These are phyloP conservation scores for Tetrahymena borealis DNA, from an alignment of 73 alveolate genomes.

Conservation along the genomic window DNA sequence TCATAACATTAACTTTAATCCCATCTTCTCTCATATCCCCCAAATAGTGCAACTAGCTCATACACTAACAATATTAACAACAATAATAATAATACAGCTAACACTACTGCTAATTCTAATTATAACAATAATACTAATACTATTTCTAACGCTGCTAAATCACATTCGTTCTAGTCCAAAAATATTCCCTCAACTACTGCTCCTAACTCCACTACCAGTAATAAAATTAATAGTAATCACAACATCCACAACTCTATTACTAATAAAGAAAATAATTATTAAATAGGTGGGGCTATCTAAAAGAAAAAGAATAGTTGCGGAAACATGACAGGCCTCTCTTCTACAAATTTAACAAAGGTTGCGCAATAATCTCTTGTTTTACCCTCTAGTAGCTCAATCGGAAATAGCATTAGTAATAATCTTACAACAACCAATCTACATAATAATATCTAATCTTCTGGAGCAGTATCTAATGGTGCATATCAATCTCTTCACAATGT, in stretches of 20 bases:
- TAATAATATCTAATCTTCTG: not conserved
- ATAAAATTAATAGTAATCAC: not conserved
- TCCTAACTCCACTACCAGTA: not conserved
- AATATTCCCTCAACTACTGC: not conserved
- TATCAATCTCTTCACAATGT: too few relatives aligned
- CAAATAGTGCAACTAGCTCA: not conserved
- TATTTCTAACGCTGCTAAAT: not conserved
- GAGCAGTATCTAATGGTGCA: not conserved
- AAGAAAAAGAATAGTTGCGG: not conserved
- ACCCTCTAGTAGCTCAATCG: not conserved
- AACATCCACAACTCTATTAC: not conserved
- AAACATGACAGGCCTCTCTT: not conserved
- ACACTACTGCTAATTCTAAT: not conserved
- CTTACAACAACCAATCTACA: not conserved
- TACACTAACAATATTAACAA: not conserved
- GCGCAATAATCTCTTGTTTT: not conserved
- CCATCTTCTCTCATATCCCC: constrained; percentile 1
- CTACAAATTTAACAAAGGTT: not conserved
- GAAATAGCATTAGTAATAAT: not conserved
- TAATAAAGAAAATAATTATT: not conserved
- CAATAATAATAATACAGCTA: not conserved
- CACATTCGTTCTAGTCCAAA: not conserved
- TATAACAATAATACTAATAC: not conserved
- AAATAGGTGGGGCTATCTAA: constrained; percentile 3
- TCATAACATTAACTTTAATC: not conserved